Evolutionary conservation across 805 yeast genomes (phyloP), one percentile per base, ranked within the genome.

Genomic region (Metschnikowia lunata): DNA sequence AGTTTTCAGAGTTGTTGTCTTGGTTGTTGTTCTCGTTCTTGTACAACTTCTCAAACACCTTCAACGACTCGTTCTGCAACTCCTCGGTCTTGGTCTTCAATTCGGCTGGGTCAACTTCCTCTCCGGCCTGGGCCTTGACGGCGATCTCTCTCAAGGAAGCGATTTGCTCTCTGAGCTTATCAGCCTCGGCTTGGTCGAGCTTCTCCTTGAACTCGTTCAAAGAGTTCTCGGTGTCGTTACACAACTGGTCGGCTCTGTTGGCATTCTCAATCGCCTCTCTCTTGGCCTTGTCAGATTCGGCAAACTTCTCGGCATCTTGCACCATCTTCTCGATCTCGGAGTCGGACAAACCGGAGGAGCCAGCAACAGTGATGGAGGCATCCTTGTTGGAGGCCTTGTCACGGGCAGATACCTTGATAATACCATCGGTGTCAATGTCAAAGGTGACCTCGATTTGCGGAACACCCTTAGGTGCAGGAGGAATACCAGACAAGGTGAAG

Each of bases 371-470:
- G 72, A 89, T 90, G 49, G 96, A 87, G 46, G 96, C 89, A 57
- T 86, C 90, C 80, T 89, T 89, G 76, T 85, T 87, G 54, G 95
- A 82, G 54, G 90, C 93, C 79, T 88, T 86, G 75, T 89, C 97
- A 61, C 83, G 82, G 44, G 97, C 97, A 67, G 88, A 82, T 47
- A 89, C 97, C 77, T 89, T 90, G 76, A 89, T 88, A 67, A 89
- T 90, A 62, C 97, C 97, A 72, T 89, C 97, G 54, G 97, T 95
- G 70, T 89, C 97, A 65, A 89, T 86, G 73, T 90, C 97, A 67
- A 89, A 89, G 51, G 96, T 80, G 67, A 89, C 97, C 76, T 86
- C 95, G 63, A 86, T 85, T 76, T 86, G 95, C 55, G 95, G 95
- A 56, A 85, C 91, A 76, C 95, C 95, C 83, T 86, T 86, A 71